These are phyloP conservation scores for Colletotrichum costaricense DNA, from an alignment of 2,329 filamentous ascomycete species.

Conservation along the genomic window DNA sequence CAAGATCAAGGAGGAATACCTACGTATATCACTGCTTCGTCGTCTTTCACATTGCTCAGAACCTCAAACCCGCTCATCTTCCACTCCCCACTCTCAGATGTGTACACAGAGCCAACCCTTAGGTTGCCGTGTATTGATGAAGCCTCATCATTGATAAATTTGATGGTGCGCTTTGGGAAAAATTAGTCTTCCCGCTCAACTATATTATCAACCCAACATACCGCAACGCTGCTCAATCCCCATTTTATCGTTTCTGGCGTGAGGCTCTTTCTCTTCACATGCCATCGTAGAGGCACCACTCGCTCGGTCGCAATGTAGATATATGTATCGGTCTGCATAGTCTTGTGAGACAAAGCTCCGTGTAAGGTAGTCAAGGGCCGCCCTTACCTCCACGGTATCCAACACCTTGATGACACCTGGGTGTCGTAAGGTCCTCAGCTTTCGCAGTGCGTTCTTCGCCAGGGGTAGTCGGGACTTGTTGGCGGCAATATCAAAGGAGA, in stretches of 20 bases:
- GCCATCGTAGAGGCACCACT: conserved; percentile 87
- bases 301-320: conserved; percentile 97
- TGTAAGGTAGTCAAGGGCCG: background rate
- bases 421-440: conserved; percentile 91
- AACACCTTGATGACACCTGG: conserved; percentile 94
- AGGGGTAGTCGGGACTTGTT: conserved; percentile 86
- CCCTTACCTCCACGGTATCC: conserved; percentile 86
- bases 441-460: conserved; percentile 93
- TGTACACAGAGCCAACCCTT: conserved; percentile 88
- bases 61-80: conserved; percentile 95
- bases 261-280: conserved; percentile 87
- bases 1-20: background rate
- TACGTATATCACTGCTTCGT: conserved; percentile 87
- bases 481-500: conserved; percentile 89
- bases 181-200: conserved; percentile 5
- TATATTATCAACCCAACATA: conserved; percentile 50
- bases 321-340: conserved; percentile 84
- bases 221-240: conserved; percentile 89
- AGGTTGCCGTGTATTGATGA: conserved; percentile 91
- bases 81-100: conserved; percentile 97
- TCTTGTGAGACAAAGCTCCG: conserved; percentile 36
- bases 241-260: conserved; percentile 96
- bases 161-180: conserved; percentile 78
- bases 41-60: conserved; percentile 93
- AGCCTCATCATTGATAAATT: conserved; percentile 96